Conservation (phyloP, 2,329 filamentous ascomycete genomes). For the Chalara sp. region DNA sequence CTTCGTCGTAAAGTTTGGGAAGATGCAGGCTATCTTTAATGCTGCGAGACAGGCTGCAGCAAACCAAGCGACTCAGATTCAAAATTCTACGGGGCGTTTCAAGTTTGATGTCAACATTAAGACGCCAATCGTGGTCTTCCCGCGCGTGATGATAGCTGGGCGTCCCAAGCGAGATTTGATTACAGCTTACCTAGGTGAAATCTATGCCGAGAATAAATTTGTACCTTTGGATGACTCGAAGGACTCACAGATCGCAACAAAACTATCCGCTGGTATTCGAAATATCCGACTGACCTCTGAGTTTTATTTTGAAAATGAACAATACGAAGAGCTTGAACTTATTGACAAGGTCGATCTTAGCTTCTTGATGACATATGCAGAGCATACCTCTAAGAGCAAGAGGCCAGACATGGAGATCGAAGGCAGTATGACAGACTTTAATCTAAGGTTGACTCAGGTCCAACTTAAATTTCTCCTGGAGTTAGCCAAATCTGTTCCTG, state of each 20-base stretch:
- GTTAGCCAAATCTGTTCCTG: conserved; percentile 79
- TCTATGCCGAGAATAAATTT: conserved; percentile 94
- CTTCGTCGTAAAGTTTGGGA: conserved; percentile 97
- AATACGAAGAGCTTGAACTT: conserved; percentile 83
- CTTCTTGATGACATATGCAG: conserved; percentile 86
- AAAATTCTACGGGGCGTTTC: conserved; percentile 82
- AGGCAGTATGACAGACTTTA: conserved; percentile 88
- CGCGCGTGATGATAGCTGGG: conserved; percentile 65
- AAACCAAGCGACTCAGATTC: conserved; percentile 86
- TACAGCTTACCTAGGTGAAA: conserved; percentile 92
- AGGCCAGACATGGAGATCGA: conserved; percentile 88
- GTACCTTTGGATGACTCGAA: conserved; percentile 73
- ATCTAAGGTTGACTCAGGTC: conserved; percentile 80
- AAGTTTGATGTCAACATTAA: conserved; percentile 91
- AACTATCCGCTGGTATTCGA: conserved; percentile 82
- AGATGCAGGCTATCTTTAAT: conserved; percentile 99
- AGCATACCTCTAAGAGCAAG: conserved; percentile 70
- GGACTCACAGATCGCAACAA: conserved; percentile 72
- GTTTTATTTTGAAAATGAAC: conserved; percentile 68
- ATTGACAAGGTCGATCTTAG: conserved; percentile 95
- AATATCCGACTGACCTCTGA: conserved; percentile 88
- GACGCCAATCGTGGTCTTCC: conserved; percentile 94
- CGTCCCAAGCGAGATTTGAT: conserved; percentile 70
- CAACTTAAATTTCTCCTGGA: conserved; percentile 87
- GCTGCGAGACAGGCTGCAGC: conserved; percentile 91